Evolutionary conservation across 179 eudicot species (phyloP), one percentile per base, ranked within the genome.

Genomic region (Silene coronaria): DNA sequence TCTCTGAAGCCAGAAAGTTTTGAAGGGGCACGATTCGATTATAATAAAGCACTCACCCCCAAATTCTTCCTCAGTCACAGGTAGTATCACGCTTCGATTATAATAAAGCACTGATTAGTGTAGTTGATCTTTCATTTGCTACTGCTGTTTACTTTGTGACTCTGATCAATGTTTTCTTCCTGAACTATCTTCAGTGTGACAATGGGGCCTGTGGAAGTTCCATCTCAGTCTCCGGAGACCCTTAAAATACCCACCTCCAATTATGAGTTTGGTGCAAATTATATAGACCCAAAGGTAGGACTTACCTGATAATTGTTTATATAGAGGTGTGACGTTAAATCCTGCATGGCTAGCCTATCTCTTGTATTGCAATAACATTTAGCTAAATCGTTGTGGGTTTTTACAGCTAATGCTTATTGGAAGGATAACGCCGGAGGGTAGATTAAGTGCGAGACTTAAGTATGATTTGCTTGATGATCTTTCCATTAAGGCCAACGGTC

Each of bases 241-340:
- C 84, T 94, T 67, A 94, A 94, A 89, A 88, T 94, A 28, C 97
- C 98, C 36, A 92, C 90, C 58, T 88, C 97, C 32, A 83, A 92
- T 75, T 94, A 94, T 82, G 98, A 94, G 85, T 94, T 94, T 75
- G 98, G 98, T 59, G 98, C 97, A 16, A 94, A 94, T 82, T 90
- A 82, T 77, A 48, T 94, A 14, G 98, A 93, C 81, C 94, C 98
- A 70, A 81, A 85, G 91, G 98, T 91, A 51, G 22, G 77, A 26
- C 17, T 62, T 9, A 19, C 64, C 23, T n/a, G 27, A 62, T 23
- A 28, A 57, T 22, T 2, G 12, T 74, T 26, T 19, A 13, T 70
- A 1, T 58, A 64, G 76, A 48, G 48, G 62, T 55, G 57, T 27
- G 23, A 12, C 69, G 23, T 59, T 62, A 16, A 32, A 38, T 23